Base-by-base conservation (phyloP, 441 rosid genomes). In the Raphanus hybrid region DNA sequence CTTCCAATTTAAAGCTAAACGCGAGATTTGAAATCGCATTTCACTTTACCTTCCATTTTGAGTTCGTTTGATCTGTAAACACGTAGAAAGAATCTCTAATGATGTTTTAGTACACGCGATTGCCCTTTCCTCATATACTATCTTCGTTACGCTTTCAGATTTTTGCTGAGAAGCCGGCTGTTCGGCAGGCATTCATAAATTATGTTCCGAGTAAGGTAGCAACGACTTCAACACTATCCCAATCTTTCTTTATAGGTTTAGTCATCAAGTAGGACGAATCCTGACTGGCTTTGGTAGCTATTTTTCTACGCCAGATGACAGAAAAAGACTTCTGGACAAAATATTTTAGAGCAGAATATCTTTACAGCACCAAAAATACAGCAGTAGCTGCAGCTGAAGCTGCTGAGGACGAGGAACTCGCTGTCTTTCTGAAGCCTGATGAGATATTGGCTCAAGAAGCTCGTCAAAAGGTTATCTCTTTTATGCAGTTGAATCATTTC, bases 81-180 rank as follows among this genome's bases (percentile, higher is more conserved):
- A 29, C 12, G 18, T 60, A 10, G 41, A 11, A 37, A 15, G 54
- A 52, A 61, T 62, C 2, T 62, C 27, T 16, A 68, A 32, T 63
- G 34, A 27, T 69, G 52, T 12, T 73, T 73, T 37, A 64, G 11
- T 62, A n/a, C 54, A 29, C 63, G 43, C 55, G 58, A 8, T 32
- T n/a, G 32, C 23, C 45, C 55, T 68, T 60, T 9, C 10, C 67
- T 41, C 54, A 64, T 63, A 20, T 63, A 16, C 8, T 73, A 18
- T 69, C 23, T 74, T 68, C 66, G 32, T 54, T 67, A 34, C 74
- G 39, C 70, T 60, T 77, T 80, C 86, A 95, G 99, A 93, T 95
- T 81, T 95, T 95, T 90, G 91, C 98, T 70, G 97, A 92, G 90
- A 95, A 91, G 79, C 99, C 99, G 57, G 96, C 94, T 64, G 98